Conservation (phyloP, 2,329 filamentous ascomycete genomes). For the Epichloe gansuensis region DNA sequence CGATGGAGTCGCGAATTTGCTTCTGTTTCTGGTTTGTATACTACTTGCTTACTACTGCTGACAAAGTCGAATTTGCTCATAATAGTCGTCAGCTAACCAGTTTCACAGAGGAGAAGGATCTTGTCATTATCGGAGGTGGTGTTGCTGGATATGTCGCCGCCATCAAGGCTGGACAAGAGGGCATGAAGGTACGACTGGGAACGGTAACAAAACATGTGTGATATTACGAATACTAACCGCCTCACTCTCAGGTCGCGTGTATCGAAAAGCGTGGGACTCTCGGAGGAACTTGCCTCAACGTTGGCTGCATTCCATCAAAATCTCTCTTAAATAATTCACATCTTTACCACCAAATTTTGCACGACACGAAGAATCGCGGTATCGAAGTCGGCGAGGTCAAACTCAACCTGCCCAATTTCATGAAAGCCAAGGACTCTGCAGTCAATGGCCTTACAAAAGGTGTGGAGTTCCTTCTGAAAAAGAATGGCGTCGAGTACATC, state of each 20-base stretch:
- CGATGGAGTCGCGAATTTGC: slow-evolving; percentile 48
- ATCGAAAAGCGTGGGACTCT: slow-evolving; percentile 96
- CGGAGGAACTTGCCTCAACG: slow-evolving; percentile 95
- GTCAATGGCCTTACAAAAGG: slow-evolving; percentile 87
- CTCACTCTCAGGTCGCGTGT: slow-evolving; percentile 60
- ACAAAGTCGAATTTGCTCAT: not conserved
- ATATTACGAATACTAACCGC: slow-evolving; percentile 4
- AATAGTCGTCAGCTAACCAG: not conserved
- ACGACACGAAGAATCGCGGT: slow-evolving; percentile 93
- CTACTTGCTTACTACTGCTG: not conserved
- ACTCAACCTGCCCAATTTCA: slow-evolving; percentile 87
- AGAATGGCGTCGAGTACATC: slow-evolving; percentile 97
- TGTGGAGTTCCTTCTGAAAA: slow-evolving; percentile 96
- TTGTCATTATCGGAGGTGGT: slow-evolving; percentile 95
- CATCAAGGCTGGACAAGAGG: slow-evolving; percentile 97
- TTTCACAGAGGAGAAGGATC: slow-evolving; percentile 75
- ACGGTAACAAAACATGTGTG: not conserved
- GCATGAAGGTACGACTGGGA: slow-evolving; percentile 59
- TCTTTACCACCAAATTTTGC: slow-evolving; percentile 90
- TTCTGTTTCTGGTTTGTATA: slow-evolving; percentile 39
- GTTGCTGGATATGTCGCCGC: slow-evolving; percentile 97
- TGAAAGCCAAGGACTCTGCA: slow-evolving; percentile 96
- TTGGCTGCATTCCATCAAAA: slow-evolving; percentile 98
- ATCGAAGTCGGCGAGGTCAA: slow-evolving; percentile 97
- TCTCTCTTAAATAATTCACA: slow-evolving; percentile 99